Percentiles rank a stretch among this genome's conserved stretches.
Conservation (phyloP, 768 basidiomycete species). For the Suillus weaverae region DNA sequence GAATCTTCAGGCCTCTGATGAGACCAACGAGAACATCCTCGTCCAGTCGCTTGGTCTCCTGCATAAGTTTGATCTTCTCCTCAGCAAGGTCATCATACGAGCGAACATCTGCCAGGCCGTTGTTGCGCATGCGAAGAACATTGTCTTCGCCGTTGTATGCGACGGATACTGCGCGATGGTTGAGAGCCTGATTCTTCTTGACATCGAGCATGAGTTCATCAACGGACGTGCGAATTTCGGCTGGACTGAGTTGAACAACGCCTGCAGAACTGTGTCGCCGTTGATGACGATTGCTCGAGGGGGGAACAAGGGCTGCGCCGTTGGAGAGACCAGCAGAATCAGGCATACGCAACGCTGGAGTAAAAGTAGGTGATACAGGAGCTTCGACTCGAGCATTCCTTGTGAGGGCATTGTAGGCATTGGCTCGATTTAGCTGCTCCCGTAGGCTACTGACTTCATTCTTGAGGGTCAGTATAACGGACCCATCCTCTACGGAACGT, state of each 20-base stretch:
- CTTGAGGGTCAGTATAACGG: constrained; percentile 86
- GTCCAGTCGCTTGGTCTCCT: constrained; percentile 85
- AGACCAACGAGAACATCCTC: constrained; percentile 92
- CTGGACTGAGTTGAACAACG: constrained; percentile 58
- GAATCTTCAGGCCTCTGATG: constrained; percentile 90
- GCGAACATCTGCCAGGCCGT: constrained; percentile 70
- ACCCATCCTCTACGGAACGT: constrained; percentile 78
- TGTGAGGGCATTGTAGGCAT: constrained; percentile 86
- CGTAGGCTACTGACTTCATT: constrained; percentile 90
- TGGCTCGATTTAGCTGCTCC: constrained; percentile 95
- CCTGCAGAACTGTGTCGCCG: constrained; percentile 87
- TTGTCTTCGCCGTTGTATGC: constrained; percentile 85
- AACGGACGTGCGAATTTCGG: constrained; percentile 69
- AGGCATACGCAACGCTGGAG: constrained; percentile 66
- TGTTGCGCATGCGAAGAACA: constrained; percentile 59
- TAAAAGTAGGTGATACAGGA: constrained; percentile 83
- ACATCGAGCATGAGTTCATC: constrained; percentile 78
- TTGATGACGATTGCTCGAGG: constrained; percentile 58
- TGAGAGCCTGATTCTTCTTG: constrained; percentile 67
- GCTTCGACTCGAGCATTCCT: constrained; percentile 68
- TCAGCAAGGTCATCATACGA: constrained; percentile 88
- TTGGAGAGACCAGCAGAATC: constrained; percentile 44
- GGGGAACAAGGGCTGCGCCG: constrained; percentile 41
- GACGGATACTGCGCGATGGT: constrained; percentile 85
- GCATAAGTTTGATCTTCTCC: constrained; percentile 93